A percentile compares a stretch with the other conserved stretches of the same genome.
Conservation (phyloP, 352 stramenopile genomes). For the Phytophthora quininea region DNA sequence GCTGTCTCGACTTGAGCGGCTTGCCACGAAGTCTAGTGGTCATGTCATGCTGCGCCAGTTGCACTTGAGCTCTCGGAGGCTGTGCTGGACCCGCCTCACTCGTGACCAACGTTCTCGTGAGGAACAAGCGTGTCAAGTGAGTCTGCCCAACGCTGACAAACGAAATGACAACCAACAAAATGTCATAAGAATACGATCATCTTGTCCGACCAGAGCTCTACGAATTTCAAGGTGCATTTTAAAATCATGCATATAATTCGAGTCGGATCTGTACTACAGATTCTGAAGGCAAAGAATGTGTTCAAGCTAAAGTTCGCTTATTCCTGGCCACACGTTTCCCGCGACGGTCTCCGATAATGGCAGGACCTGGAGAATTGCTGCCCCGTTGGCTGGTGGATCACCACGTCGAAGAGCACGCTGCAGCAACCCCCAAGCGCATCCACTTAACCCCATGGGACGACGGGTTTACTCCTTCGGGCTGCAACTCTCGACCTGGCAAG, state of each 20-base stretch:
- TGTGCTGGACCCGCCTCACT: not conserved
- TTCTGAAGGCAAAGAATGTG: too few species aligned
- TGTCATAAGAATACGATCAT: too few species aligned
- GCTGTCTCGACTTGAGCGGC: conserved; percentile 16
- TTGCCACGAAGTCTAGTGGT: not conserved
- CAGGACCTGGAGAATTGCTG: conserved; percentile 29
- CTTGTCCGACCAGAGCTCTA: too few species aligned
- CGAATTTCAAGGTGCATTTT: too few species aligned
- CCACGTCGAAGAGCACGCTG: conserved; percentile 13
- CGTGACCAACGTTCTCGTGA: not conserved
- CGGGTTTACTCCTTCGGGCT: conserved; percentile 68
- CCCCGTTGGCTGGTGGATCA: conserved; percentile 35
- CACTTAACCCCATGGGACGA: conserved; percentile 52
- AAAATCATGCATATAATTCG: not conserved
- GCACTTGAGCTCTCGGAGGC: conserved; percentile 16
- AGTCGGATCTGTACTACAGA: too few species aligned
- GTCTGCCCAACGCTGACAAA: too few species aligned
- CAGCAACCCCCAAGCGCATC: conserved; percentile 24
- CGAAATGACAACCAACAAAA: too few species aligned
- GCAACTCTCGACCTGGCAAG: conserved; percentile 38
- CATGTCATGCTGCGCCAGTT: conserved; percentile 19
- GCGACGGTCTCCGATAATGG: conserved; percentile 13
- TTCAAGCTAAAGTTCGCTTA: not conserved
- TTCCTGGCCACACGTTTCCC: conserved; percentile 12
- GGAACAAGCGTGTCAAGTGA: too few species aligned